Evolutionary conservation across 257 asterid species (phyloP).

Genomic region (Paraleonurus japonicus): DNA sequence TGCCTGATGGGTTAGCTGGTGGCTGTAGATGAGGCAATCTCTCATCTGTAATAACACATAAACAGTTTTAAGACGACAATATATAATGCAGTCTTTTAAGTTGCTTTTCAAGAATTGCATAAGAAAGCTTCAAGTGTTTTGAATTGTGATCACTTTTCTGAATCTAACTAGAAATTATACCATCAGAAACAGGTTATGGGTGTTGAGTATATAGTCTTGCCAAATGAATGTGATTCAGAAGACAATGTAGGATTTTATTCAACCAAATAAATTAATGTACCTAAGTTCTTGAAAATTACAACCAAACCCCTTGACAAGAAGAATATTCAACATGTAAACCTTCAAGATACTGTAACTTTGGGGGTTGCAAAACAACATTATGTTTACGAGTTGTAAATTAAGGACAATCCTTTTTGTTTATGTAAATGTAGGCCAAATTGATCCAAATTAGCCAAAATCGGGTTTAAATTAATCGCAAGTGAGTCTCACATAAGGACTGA

Average conservation of each 20-base stretch:
- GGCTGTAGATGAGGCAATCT: slow-evolving; percentile 77
- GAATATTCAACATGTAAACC: neutral
- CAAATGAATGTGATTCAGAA: neutral
- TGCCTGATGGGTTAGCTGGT: slow-evolving; percentile 67
- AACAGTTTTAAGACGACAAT: neutral
- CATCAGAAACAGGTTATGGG: neutral
- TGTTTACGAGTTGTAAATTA: too few species aligned
- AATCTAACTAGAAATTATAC: neutral
- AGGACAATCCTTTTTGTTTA: too few species aligned
- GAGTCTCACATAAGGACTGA: too few species aligned
- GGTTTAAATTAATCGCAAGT: too few species aligned
- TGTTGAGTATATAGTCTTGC: neutral
- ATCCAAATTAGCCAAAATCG: too few species aligned
- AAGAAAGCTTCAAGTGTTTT: neutral
- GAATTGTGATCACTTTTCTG: neutral
- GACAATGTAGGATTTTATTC: neutral
- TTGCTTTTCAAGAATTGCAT: neutral
- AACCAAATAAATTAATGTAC: neutral
- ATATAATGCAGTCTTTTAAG: neutral
- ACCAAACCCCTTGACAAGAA: neutral
- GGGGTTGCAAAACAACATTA: too few species aligned
- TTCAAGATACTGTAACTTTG: neutral
- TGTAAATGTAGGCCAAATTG: too few species aligned
- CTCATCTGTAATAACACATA: slow-evolving; percentile 48
- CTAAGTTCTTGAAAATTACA: neutral